Percentiles rank a stretch among this genome's conserved stretches.
phyloP scores from a whole-genome alignment of 2,329 filamentous ascomycete species.

The Fusarium torulosum region DNA sequence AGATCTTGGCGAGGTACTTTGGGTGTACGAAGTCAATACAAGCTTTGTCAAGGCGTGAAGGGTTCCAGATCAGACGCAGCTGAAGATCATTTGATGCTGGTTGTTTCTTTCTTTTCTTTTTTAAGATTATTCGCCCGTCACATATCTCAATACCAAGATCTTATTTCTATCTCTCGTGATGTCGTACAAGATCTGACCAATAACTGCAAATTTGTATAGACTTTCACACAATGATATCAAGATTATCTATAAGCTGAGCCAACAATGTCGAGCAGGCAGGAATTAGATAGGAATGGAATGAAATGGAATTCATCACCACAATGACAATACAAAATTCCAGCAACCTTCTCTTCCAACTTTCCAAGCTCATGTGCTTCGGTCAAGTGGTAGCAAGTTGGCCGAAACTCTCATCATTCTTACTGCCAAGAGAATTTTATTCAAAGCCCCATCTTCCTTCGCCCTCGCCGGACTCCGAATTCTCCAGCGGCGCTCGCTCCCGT shows the following conservation, averaged over 20 bases:
- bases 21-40: constrained; percentile 37
- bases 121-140: constrained; percentile 17
- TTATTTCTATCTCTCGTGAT: background rate
- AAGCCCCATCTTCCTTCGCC: constrained; percentile 12
- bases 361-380: constrained; percentile 1
- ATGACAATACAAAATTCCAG: background rate
- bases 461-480: constrained; percentile 33
- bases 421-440: constrained; percentile 25
- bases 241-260: background rate
- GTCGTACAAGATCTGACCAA: constrained; percentile 2
- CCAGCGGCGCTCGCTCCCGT: constrained; percentile 24
- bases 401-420: background rate
- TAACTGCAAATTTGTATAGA: background rate
- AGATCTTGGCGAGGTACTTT: constrained; percentile 40
- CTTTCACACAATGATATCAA: background rate
- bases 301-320: background rate
- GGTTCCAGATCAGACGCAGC: constrained; percentile 1
- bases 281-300: background rate
- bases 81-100: constrained; percentile 11
- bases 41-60: constrained; percentile 31
- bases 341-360: background rate
- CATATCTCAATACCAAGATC: background rate
- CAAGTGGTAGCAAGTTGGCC: constrained; percentile 21
- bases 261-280: background rate
- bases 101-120: too few relatives aligned